Evolutionary conservation across 495 filamentous ascomycete species (phyloP), one percentile per base, ranked within the genome.

Genomic region (Chaetomidium leptoderma): DNA sequence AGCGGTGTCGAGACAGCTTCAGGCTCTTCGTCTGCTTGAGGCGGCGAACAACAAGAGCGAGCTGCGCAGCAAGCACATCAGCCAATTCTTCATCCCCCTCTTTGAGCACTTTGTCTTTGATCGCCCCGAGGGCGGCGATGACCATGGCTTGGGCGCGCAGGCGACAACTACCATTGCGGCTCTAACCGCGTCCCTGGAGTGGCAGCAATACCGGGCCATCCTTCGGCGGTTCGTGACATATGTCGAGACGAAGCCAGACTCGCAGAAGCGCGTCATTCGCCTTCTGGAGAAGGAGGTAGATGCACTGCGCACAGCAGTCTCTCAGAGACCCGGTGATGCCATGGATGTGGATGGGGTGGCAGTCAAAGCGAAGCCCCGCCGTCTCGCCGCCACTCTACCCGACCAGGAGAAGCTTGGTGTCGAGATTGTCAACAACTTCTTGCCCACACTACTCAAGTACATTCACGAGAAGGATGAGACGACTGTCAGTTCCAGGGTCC

Each of bases 71-170:
- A 81, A 81, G 40, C 92, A 95, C 63, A 78, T 96, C 60, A 84
- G 85, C 63, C 85, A 92, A 39, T 87, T 96, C 68, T 90, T 97
- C 67, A 79, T 97, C 27, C 95, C 93, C 1, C 78, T 97, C 11
- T 80, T 96, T 17, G 93, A 99, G 66, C 91, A 96, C 68, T 97
- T 96, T 65, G 82, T 96, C 24, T 92, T 97, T 64, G 85, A 90
- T 61, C 79, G 83, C 54, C 81, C 82, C 16, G 88, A 84, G 24
- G 86, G 89, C 46, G 87, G 87, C 57, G 85, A 84, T 60, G 88
- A 87, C 10, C 87, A 95, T 61, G 95, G 92, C 50, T 73, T 97
- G 50, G 84, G 87, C 35, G 89, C 89, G 5, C 91, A 96, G 68
- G 83, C 92, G 13, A 83, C 91, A 16, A 78, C 73, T 19, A 86